These are phyloP conservation scores for Groenewaldozyma salmanticensis DNA, from an alignment of 805 yeast species.

Conservation along the genomic window DNA sequence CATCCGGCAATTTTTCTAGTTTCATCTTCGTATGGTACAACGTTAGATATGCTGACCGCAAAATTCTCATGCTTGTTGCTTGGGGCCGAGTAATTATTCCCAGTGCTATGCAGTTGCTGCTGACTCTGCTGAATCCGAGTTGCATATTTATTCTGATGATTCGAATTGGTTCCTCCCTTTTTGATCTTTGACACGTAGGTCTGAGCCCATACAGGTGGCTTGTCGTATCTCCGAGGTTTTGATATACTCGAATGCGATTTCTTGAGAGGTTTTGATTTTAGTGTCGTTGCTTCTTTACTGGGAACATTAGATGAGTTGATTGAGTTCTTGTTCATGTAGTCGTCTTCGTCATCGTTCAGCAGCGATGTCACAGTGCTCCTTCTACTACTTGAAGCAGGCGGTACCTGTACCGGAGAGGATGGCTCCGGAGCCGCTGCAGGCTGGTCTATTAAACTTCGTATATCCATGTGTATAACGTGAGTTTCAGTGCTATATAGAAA, in stretches of 20 bases:
- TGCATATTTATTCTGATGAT: neutral
- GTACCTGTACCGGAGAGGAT: neutral
- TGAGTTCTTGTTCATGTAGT: slow-evolving; percentile 5
- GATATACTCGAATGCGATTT: too few species aligned
- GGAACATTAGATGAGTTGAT: slow-evolving; percentile 9
- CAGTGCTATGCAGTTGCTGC: slow-evolving; percentile 2
- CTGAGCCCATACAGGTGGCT: slow-evolving; percentile 6
- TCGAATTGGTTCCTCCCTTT: too few species aligned
- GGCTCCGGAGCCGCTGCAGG: too few species aligned
- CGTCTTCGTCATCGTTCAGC: slow-evolving; percentile 13
- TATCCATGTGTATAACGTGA: too few species aligned
- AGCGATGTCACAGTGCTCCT: slow-evolving; percentile 18
- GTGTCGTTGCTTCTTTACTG: slow-evolving; percentile 1
- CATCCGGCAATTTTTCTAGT: slow-evolving; percentile 78
- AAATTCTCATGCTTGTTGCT: slow-evolving; percentile 13
- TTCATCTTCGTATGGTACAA: slow-evolving; percentile 69
- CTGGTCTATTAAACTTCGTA: slow-evolving; percentile 11
- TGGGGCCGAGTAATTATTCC: neutral
- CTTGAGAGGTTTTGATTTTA: neutral
- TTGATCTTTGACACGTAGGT: too few species aligned
- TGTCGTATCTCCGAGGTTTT: slow-evolving; percentile 2
- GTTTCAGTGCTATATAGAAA: too few species aligned
- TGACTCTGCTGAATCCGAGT: neutral
- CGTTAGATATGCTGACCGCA: slow-evolving; percentile 54
- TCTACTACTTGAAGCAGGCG: slow-evolving; percentile 4